A percentile compares a stretch with the other conserved stretches of the same genome.
These are phyloP conservation scores for Podospora pseudopauciseta DNA, from an alignment of 495 filamentous ascomycete species.

Conservation along the genomic window DNA sequence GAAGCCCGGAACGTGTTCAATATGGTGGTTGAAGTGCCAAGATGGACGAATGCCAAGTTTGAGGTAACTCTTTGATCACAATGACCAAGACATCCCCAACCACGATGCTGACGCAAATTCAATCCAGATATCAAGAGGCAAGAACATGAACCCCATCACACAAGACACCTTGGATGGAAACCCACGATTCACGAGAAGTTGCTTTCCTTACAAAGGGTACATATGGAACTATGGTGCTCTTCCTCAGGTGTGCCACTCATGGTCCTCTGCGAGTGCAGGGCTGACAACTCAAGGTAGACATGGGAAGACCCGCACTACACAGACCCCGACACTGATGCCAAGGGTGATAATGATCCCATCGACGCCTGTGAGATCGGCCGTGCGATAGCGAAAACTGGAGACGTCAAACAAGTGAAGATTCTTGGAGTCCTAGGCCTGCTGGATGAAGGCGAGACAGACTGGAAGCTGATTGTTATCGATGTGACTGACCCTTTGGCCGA, in stretches of 20 bases:
- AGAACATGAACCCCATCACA: slow-evolving; percentile 27
- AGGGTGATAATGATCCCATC: slow-evolving; percentile 29
- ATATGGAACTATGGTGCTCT: slow-evolving; percentile 31
- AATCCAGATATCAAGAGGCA: slow-evolving; percentile 20
- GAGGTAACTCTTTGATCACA: slow-evolving; percentile 14
- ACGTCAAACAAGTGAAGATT: slow-evolving; percentile 28
- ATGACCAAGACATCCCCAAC: background rate
- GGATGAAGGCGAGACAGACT: slow-evolving; percentile 36
- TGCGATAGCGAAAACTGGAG: slow-evolving; percentile 9
- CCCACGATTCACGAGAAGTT: slow-evolving; percentile 21
- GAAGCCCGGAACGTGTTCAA: slow-evolving; percentile 21
- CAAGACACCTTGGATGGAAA: slow-evolving; percentile 19
- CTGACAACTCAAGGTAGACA: slow-evolving; percentile 7
- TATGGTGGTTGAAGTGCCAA: slow-evolving; percentile 33
- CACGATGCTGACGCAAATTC: background rate
- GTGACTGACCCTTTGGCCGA: slow-evolving; percentile 25
- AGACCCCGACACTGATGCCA: slow-evolving; percentile 5
- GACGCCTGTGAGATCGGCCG: slow-evolving; percentile 25
- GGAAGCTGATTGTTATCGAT: slow-evolving; percentile 35
- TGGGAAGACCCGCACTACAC: slow-evolving; percentile 24
- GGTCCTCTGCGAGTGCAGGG: background rate
- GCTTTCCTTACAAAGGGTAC: slow-evolving; percentile 29
- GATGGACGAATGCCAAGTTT: slow-evolving; percentile 32
- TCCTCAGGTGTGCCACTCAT: slow-evolving; percentile 16
- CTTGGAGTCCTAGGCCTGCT: slow-evolving; percentile 34